A percentile compares a stretch with the other conserved stretches of the same genome.
These are phyloP conservation scores for Diplodia mutila DNA, from an alignment of 2,329 filamentous ascomycete genomes.

Conservation along the genomic window DNA sequence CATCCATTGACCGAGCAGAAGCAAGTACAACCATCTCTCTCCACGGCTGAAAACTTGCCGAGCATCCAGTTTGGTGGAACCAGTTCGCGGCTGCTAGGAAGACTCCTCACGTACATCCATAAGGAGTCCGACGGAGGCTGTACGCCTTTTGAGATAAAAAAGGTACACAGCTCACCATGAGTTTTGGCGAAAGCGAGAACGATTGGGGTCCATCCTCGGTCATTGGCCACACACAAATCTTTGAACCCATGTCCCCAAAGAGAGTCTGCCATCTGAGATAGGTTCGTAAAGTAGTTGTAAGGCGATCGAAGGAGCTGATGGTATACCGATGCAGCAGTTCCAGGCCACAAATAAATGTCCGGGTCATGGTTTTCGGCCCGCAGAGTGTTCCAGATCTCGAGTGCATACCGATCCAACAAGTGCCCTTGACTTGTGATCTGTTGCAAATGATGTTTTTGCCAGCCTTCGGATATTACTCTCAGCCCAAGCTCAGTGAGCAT, in stretches of 20 bases:
- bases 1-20: background rate
- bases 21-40: background rate
- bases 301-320: background rate
- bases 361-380: background rate
- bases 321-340: background rate
- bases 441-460: background rate
- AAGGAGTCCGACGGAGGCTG: background rate
- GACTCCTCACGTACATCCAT: background rate
- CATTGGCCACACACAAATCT: background rate
- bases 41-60: background rate
- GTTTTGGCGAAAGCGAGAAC: background rate
- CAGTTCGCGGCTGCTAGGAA: no score
- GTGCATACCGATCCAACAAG: background rate
- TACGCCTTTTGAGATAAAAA: background rate
- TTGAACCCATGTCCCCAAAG: background rate
- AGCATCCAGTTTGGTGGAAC: background rate
- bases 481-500: background rate
- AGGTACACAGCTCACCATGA: background rate
- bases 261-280: background rate
- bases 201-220: background rate
- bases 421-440: rapidly evolving
- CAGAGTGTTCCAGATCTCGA: background rate
- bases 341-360: background rate
- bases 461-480: background rate
- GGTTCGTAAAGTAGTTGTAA: rapidly evolving